phyloP scores from a whole-genome alignment of 2,329 filamentous ascomycete species.

The Aspergillus hortae region DNA sequence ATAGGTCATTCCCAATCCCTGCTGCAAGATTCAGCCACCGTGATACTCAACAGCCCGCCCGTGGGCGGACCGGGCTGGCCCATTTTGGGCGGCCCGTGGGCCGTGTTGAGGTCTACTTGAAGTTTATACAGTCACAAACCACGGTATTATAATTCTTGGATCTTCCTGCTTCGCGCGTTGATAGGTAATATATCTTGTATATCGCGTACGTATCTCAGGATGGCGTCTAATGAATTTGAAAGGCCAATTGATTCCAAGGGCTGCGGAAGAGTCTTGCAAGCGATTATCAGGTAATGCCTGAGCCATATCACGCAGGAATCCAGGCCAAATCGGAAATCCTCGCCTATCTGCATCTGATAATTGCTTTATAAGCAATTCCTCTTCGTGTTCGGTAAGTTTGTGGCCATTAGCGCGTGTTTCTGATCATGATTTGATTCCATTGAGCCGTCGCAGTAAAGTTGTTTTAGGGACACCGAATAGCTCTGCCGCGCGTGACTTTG shows the following conservation, averaged over 20 bases:
- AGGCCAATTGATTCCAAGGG: conserved; percentile 1
- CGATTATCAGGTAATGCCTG: neutral
- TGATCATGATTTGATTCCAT: conserved; percentile 3
- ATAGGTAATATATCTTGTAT: conserved; percentile 1
- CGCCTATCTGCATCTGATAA: conserved; percentile 1
- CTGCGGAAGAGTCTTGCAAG: neutral
- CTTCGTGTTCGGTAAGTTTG: conserved; percentile 1
- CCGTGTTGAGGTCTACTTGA: too few relatives aligned
- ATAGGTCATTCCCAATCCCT: too few relatives aligned
- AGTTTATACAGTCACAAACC: neutral
- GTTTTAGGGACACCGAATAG: conserved; percentile 3
- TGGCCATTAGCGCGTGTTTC: conserved; percentile 5
- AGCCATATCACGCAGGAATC: conserved; percentile 6
- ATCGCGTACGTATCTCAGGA: conserved; percentile 5
- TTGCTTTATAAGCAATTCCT: conserved; percentile 3
- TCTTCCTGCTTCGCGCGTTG: neutral
- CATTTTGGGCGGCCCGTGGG: too few relatives aligned
- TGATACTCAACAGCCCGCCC: too few relatives aligned
- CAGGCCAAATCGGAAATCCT: conserved; percentile 3
- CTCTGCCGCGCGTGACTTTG: neutral
- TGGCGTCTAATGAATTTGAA: conserved; percentile 4
- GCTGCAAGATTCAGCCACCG: too few relatives aligned
- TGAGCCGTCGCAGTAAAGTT: conserved; percentile 1
- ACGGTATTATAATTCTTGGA: neutral
- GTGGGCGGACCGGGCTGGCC: too few relatives aligned